Percentiles rank a stretch among this genome's conserved stretches.
phyloP scores from a whole-genome alignment of 2,329 filamentous ascomycete genomes.

The Aschersonia sp. region DNA sequence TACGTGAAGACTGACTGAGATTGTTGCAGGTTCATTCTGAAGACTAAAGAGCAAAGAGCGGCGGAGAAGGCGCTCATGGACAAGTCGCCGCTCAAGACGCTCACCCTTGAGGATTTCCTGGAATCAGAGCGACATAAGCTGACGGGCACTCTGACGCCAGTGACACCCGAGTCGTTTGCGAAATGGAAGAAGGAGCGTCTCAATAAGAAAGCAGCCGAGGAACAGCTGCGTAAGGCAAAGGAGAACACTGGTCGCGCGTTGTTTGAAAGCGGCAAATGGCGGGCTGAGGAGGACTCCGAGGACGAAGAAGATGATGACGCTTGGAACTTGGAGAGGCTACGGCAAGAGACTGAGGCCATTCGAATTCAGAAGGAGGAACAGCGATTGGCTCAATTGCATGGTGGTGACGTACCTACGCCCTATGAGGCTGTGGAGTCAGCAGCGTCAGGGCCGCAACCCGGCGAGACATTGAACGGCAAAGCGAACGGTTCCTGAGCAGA shows the following conservation, averaged over 20 bases:
- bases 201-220: constrained; percentile 90
- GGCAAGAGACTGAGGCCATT: constrained; percentile 70
- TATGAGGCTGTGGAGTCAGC: neutral
- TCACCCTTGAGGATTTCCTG: constrained; percentile 93
- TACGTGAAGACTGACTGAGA: neutral
- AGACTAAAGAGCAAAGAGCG: constrained; percentile 92
- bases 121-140: constrained; percentile 95
- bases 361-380: constrained; percentile 68
- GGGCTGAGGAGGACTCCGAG: constrained; percentile 48
- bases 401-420: neutral
- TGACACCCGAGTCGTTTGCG: constrained; percentile 82
- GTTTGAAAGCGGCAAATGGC: constrained; percentile 95
- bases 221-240: constrained; percentile 79
- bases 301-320: constrained; percentile 44
- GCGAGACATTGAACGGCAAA: neutral
- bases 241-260: constrained; percentile 89
- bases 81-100: constrained; percentile 84
- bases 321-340: constrained; percentile 73
- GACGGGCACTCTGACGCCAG: constrained; percentile 79
- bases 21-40: constrained; percentile 65
- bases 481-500: no score
- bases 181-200: constrained; percentile 95
- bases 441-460: neutral
- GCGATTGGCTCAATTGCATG: constrained; percentile 23
- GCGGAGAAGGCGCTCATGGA: constrained; percentile 93